phyloP scores from a whole-genome alignment of 2,329 filamentous ascomycete species.

The Neonectria ditissima region DNA sequence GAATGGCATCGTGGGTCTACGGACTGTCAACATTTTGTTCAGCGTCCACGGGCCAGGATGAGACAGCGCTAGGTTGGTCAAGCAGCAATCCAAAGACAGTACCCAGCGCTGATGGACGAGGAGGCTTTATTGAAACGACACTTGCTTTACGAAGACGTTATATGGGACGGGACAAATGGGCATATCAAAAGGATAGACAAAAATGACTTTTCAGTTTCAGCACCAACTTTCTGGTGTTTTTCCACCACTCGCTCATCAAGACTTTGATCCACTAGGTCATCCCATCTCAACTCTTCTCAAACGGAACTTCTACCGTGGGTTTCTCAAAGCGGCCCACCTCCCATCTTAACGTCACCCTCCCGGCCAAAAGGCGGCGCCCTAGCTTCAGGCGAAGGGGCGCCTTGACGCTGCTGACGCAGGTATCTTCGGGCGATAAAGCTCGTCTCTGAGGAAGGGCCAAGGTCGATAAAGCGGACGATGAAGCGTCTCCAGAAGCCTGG shows the following conservation, averaged over 20 bases:
- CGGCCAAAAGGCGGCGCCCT: background rate
- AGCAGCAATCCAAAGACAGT: background rate
- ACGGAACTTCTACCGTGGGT: background rate
- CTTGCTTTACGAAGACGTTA: slow-evolving; percentile 22
- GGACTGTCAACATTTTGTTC: background rate
- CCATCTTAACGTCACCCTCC: background rate
- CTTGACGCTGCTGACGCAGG: background rate
- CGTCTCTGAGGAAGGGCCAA: background rate
- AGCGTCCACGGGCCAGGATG: background rate
- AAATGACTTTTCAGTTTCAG: slow-evolving; percentile 12
- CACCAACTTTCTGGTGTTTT: background rate
- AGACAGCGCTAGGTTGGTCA: slow-evolving; percentile 2
- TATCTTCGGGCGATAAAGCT: no score
- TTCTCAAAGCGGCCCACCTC: background rate
- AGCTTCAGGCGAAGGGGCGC: background rate
- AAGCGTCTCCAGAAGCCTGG: background rate
- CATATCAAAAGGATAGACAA: slow-evolving; percentile 25
- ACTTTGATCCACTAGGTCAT: background rate
- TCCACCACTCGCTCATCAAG: background rate
- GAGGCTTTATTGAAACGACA: slow-evolving; percentile 10
- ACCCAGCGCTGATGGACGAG: background rate
- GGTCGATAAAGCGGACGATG: no score
- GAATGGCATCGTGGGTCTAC: background rate
- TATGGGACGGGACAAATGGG: slow-evolving; percentile 6
- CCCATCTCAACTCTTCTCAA: background rate